A percentile compares a stretch with the other conserved stretches of the same genome.
Evolutionary conservation across 2,329 filamentous ascomycete species (phyloP).

Genomic region (Monosporascus sp.): DNA sequence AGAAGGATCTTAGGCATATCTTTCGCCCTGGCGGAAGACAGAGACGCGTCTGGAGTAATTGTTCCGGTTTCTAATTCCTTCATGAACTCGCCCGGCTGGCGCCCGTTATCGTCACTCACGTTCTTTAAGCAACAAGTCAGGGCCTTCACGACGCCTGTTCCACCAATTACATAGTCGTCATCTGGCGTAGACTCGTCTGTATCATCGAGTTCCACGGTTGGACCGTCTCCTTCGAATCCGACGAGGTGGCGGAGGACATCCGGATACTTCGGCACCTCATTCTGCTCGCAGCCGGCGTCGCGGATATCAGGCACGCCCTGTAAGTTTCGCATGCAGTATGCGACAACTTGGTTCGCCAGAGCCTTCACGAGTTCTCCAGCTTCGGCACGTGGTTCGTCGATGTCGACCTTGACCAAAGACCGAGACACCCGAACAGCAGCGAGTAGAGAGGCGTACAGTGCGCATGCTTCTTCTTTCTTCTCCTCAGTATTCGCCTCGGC

Average conservation of each 20-base stretch:
- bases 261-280: constrained; percentile 50
- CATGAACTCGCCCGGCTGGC: constrained; percentile 47
- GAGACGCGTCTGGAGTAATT: constrained; percentile 35
- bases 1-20: constrained; percentile 92
- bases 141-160: constrained; percentile 91
- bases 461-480: constrained; percentile 86
- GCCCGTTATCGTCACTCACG: constrained; percentile 58
- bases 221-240: constrained; percentile 55
- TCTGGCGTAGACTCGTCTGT: constrained; percentile 70
- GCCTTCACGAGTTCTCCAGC: constrained; percentile 90
- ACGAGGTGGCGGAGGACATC: constrained; percentile 85
- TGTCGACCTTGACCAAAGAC: constrained; percentile 82
- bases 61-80: constrained; percentile 48
- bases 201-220: constrained; percentile 46
- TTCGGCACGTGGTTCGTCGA: constrained; percentile 76
- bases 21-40: constrained; percentile 63
- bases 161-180: constrained; percentile 92
- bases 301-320: constrained; percentile 59
- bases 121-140: constrained; percentile 86
- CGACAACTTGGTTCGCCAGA: constrained; percentile 88
- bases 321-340: constrained; percentile 89
- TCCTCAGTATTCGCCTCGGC: constrained; percentile 72
- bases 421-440: constrained; percentile 79
- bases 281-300: constrained; percentile 25
- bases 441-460: constrained; percentile 85